phyloP scores from a whole-genome alignment of 2,329 filamentous ascomycete genomes.

The Colletotrichum tropicale region DNA sequence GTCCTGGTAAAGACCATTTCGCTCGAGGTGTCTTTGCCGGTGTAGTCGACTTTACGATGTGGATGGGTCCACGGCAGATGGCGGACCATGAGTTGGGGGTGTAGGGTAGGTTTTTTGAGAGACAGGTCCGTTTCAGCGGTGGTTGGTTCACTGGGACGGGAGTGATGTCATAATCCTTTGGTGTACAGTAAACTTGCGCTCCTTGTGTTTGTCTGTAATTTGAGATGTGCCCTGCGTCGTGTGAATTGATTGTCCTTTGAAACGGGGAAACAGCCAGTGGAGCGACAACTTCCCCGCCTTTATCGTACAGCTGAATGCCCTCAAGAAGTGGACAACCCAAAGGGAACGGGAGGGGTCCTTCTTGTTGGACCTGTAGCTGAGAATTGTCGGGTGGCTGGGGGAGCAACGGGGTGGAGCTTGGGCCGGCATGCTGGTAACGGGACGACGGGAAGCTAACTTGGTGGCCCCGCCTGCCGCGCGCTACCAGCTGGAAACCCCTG shows the following conservation, averaged over 20 bases:
- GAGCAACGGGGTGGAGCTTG: background rate
- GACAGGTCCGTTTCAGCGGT: background rate
- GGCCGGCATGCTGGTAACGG: background rate
- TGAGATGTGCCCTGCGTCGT: background rate
- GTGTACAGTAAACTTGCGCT: background rate
- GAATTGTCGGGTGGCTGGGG: background rate
- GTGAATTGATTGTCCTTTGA: background rate
- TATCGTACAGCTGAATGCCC: background rate
- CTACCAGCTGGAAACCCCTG: background rate
- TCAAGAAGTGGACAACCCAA: background rate
- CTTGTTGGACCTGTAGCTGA: background rate
- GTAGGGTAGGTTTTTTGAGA: background rate
- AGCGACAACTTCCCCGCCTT: background rate
- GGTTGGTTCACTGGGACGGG: background rate
- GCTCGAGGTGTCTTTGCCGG: background rate
- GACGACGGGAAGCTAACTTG: background rate
- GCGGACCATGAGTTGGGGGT: slow-evolving; percentile 4
- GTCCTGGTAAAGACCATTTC: background rate
- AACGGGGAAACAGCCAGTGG: background rate
- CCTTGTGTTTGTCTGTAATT: background rate
- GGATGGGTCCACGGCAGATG: slow-evolving; percentile 18
- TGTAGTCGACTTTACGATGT: slow-evolving; percentile 8
- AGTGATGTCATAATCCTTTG: background rate
- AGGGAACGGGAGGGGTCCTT: background rate
- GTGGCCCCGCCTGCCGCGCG: background rate